Conservation (phyloP, 2,329 filamentous ascomycete species). For the Capronia coronata region DNA sequence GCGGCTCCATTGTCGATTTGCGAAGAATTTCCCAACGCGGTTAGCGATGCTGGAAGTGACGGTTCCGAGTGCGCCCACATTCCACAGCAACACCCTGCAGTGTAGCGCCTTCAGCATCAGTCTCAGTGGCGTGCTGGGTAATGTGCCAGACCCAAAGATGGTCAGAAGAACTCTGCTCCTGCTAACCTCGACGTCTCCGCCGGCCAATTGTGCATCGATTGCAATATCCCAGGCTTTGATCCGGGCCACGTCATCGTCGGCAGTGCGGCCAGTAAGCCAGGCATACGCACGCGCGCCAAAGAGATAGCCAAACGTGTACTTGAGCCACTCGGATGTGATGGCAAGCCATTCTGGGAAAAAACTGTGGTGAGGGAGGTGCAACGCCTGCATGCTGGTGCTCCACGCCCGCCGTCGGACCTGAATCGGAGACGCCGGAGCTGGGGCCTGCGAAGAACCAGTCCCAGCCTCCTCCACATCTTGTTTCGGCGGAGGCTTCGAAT, state of each 20-base stretch:
- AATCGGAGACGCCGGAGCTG: constrained; percentile 72
- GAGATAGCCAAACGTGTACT: constrained; percentile 70
- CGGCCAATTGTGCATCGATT: constrained; percentile 83
- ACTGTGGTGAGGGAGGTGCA: constrained; percentile 82
- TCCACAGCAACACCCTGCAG: constrained; percentile 82
- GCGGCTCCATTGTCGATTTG: constrained; percentile 67
- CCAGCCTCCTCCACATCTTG: constrained; percentile 37
- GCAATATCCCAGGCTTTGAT: constrained; percentile 92
- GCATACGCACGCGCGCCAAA: constrained; percentile 74
- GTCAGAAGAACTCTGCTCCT: constrained; percentile 79
- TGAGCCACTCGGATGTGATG: constrained; percentile 69
- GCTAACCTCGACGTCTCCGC: constrained; percentile 83
- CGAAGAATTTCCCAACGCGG: constrained; percentile 64
- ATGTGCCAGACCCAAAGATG: constrained; percentile 76
- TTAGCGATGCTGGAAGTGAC: constrained; percentile 60
- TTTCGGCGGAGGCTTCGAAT: constrained; percentile 49
- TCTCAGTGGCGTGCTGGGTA: constrained; percentile 73
- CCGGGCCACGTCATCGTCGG: constrained; percentile 77
- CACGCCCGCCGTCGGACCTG: constrained; percentile 82
- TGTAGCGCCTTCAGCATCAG: constrained; percentile 91
- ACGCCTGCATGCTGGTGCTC: constrained; percentile 86
- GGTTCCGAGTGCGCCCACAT: constrained; percentile 60
- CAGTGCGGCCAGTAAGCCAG: constrained; percentile 68
- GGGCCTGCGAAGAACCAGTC: constrained; percentile 34
- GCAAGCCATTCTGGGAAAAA: constrained; percentile 81